phyloP scores from a whole-genome alignment of 176 grass and related monocot species.

The Oryza brachyantha region DNA sequence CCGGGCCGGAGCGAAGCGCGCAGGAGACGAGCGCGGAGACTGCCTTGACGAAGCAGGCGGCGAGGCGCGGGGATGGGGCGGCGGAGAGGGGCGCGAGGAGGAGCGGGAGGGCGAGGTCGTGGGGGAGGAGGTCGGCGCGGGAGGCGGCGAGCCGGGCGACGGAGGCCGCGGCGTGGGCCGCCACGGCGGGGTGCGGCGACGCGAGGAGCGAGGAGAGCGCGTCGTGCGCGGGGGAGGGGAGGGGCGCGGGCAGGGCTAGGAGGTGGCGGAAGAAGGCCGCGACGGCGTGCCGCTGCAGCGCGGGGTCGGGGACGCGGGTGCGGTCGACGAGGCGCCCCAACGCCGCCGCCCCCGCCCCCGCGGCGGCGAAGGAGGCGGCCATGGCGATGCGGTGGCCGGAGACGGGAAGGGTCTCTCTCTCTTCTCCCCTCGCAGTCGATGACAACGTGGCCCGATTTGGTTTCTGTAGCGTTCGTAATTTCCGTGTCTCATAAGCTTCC shows the following conservation, averaged over 20 bases:
- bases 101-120: slow-evolving; percentile 18
- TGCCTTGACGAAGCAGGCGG: slow-evolving; percentile 45
- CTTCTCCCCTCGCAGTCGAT: background rate
- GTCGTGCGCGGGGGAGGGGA: slow-evolving; percentile 42
- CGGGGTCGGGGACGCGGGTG: slow-evolving; percentile 29
- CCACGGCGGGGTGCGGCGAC: slow-evolving; percentile 33
- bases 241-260: slow-evolving; percentile 34
- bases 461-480: too few relatives aligned
- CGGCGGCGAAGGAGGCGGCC: slow-evolving; percentile 24
- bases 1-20: slow-evolving; percentile 35
- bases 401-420: slow-evolving; percentile 11
- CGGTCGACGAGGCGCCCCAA: slow-evolving; percentile 40
- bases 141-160: slow-evolving; percentile 37
- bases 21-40: slow-evolving; percentile 38
- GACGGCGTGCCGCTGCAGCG: slow-evolving; percentile 35
- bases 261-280: slow-evolving; percentile 45
- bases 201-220: slow-evolving; percentile 38
- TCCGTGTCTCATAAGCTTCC: too few relatives aligned
- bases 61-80: slow-evolving; percentile 24
- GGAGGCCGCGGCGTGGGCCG: slow-evolving; percentile 15
- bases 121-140: slow-evolving; percentile 36
- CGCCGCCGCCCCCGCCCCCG: background rate
- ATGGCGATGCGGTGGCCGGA: slow-evolving; percentile 48
- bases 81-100: slow-evolving; percentile 44
- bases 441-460: too few relatives aligned